Conservation (phyloP, 139 green algal species). For the Chlorella sp. region DNA sequence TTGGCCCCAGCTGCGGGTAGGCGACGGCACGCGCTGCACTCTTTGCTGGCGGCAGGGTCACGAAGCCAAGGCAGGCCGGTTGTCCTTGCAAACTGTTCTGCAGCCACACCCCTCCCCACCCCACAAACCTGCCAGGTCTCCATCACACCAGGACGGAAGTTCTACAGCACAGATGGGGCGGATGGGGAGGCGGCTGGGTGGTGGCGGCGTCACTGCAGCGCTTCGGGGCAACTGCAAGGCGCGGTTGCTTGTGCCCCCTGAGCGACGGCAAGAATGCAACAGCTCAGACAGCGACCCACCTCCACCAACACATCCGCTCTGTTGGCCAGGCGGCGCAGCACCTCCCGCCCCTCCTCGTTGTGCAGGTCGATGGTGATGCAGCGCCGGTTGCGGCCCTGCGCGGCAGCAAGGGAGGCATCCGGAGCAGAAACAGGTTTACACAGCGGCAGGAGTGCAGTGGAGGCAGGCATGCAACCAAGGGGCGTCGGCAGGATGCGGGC, state of each 20-base stretch:
- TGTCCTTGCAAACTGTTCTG: background rate
- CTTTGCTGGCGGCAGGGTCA: background rate
- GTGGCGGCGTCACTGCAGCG: too few species aligned
- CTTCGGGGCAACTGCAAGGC: too few species aligned
- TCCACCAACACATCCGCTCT: constrained; percentile 74
- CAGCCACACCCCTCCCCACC: constrained; percentile 57
- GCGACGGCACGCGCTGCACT: too few species aligned
- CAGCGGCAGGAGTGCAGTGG: background rate
- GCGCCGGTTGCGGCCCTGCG: constrained; percentile 67
- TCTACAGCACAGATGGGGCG: too few species aligned
- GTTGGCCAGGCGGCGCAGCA: constrained; percentile 57
- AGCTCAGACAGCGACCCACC: too few species aligned
- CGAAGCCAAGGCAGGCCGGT: background rate
- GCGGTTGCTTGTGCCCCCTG: too few species aligned
- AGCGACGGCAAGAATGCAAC: too few species aligned
- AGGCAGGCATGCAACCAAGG: background rate
- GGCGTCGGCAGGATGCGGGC: too few species aligned
- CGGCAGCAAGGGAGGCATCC: background rate
- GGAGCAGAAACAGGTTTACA: too few species aligned
- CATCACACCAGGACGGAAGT: constrained; percentile 84
- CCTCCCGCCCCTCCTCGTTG: constrained; percentile 55
- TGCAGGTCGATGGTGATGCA: constrained; percentile 81
- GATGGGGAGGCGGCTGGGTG: too few species aligned
- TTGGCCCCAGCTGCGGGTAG: constrained; percentile 32
- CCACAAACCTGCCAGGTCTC: constrained; percentile 64